Evolutionary conservation across 352 stramenopile genomes (phyloP).

Genomic region (Globisporangium iwayamae): DNA sequence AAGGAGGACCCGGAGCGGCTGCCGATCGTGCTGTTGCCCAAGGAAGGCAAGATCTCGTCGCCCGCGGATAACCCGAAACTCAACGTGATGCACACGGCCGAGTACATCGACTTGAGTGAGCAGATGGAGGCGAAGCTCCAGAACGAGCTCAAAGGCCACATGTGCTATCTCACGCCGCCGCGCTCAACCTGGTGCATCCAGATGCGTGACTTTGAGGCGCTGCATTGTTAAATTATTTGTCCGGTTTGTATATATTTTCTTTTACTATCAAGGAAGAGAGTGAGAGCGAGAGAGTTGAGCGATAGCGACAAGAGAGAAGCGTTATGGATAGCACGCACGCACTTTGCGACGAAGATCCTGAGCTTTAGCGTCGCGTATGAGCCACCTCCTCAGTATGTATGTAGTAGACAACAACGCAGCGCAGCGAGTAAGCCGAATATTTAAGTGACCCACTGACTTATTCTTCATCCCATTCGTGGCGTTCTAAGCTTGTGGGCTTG

Average conservation of each 20-base stretch:
- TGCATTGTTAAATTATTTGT: slow-evolving; percentile 37
- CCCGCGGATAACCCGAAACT: slow-evolving; percentile 79
- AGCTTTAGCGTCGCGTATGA: background rate
- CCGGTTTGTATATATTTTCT: background rate
- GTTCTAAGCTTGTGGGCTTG: too few species aligned
- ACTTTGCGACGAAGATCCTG: too few species aligned
- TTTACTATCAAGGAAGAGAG: background rate
- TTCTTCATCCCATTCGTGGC: too few species aligned
- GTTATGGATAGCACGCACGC: background rate
- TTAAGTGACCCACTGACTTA: background rate
- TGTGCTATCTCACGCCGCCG: slow-evolving; percentile 63
- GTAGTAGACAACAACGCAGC: background rate
- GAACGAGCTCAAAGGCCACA: slow-evolving; percentile 26
- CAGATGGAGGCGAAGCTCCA: slow-evolving; percentile 50
- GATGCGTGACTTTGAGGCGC: slow-evolving; percentile 69
- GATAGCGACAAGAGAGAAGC: background rate
- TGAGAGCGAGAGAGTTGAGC: background rate
- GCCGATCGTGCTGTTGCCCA: slow-evolving; percentile 68
- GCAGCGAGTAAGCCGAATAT: background rate
- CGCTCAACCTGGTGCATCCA: slow-evolving; percentile 83
- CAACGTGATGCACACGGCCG: slow-evolving; percentile 58
- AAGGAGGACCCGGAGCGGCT: slow-evolving; percentile 65
- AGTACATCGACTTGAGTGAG: slow-evolving; percentile 62
- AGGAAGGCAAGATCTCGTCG: slow-evolving; percentile 57
- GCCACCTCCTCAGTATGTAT: background rate